Percentiles rank a stretch among this genome's conserved stretches.
These are phyloP conservation scores for Lecanicillium sp. DNA, from an alignment of 2,329 filamentous ascomycete species.

Conservation along the genomic window DNA sequence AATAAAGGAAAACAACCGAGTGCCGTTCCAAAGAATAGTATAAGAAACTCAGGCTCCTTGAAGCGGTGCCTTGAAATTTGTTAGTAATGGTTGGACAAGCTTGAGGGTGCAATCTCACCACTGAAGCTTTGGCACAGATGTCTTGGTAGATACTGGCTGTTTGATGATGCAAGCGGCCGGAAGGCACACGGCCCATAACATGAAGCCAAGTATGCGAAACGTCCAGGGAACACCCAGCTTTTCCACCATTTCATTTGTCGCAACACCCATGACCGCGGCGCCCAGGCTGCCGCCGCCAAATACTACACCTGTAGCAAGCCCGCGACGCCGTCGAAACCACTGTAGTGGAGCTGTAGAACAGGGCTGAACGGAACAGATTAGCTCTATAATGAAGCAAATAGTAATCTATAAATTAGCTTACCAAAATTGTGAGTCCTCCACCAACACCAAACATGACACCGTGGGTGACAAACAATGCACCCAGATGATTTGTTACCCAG, in stretches of 20 bases:
- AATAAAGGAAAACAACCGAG: constrained; percentile 18
- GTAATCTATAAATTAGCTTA: too few relatives aligned
- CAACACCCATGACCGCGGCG: constrained; percentile 18
- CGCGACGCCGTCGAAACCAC: constrained; percentile 17
- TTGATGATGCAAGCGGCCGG: constrained; percentile 17
- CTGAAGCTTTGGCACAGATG: constrained; percentile 13
- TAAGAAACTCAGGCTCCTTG: constrained; percentile 14
- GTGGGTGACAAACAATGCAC: constrained; percentile 17
- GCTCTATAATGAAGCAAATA: background rate
- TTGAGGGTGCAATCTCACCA: constrained; percentile 11
- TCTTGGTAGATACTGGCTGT: constrained; percentile 8
- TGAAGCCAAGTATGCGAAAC: constrained; percentile 17
- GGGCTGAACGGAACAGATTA: constrained; percentile 9
- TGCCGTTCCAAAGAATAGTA: constrained; percentile 15
- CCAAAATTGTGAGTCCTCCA: constrained; percentile 17
- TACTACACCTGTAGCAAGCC: constrained; percentile 20
- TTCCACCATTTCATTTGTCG: constrained; percentile 13
- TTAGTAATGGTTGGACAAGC: background rate
- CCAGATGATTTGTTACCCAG: constrained; percentile 14
- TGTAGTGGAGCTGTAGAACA: constrained; percentile 18
- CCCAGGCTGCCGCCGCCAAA: constrained; percentile 19
- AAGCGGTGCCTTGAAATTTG: constrained; percentile 15
- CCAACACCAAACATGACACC: constrained; percentile 19
- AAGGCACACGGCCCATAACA: constrained; percentile 19
- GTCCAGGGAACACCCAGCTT: constrained; percentile 18